Evolutionary conservation across 225 moss, liverwort and hornwort genomes (phyloP).

Genomic region (Asterella californica): DNA sequence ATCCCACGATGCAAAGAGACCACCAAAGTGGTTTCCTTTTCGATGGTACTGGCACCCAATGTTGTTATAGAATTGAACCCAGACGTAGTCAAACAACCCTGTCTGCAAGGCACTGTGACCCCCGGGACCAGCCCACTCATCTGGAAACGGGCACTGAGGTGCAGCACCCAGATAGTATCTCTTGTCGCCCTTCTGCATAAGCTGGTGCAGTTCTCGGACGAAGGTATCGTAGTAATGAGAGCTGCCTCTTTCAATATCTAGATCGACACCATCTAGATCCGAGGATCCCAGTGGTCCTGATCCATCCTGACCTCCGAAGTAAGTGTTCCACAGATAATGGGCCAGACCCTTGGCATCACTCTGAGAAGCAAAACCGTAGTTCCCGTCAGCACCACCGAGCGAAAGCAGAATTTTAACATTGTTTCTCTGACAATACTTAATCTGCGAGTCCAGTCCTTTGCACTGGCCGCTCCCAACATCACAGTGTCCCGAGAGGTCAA

Average conservation of each 20-base stretch:
- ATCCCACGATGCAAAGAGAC: neutral
- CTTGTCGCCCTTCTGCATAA: neutral
- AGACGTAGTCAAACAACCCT: constrained; percentile 5
- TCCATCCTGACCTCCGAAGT: constrained; percentile 1
- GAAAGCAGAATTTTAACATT: constrained; percentile 14
- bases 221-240: neutral
- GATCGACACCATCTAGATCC: constrained; percentile 14
- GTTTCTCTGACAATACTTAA: neutral
- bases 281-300: neutral
- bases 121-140: constrained; percentile 7
- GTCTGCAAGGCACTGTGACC: neutral
- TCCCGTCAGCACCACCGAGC: constrained; percentile 10
- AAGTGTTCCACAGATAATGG: constrained; percentile 11
- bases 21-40: neutral
- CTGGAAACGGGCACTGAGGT: constrained; percentile 15
- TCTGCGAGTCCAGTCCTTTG: neutral
- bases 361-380: constrained; percentile 1
- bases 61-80: constrained; percentile 27
- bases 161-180: neutral
- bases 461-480: constrained; percentile 1
- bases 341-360: neutral
- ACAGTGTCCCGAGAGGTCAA: constrained; percentile 16
- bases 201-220: neutral
- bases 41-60: neutral
- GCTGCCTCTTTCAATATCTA: constrained; percentile 12